Conservation (phyloP, 1,284 basidiomycete species). For the Leucoagaricus sp. region DNA sequence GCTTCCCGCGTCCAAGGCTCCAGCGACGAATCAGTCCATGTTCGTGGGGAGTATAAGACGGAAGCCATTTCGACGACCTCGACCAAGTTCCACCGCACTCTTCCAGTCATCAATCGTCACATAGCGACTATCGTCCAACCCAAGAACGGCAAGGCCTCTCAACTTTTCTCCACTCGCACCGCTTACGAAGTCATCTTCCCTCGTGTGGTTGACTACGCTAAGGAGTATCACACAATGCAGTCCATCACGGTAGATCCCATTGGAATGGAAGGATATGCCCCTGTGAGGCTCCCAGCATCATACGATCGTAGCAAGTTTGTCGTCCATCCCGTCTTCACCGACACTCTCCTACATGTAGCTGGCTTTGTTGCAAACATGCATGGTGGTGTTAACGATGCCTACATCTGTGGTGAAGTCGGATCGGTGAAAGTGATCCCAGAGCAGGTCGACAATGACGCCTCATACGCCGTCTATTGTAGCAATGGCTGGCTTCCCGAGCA, state of each 20-base stretch:
- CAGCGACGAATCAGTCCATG: conserved; percentile 43
- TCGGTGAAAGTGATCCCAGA: conserved; percentile 46
- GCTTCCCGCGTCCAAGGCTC: conserved; percentile 33
- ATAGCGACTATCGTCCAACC: conserved; percentile 32
- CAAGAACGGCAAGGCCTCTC: conserved; percentile 27
- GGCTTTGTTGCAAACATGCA: conserved; percentile 69
- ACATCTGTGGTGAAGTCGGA: conserved; percentile 61
- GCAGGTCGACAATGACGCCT: conserved; percentile 38
- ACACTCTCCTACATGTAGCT: conserved; percentile 66
- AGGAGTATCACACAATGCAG: conserved; percentile 57
- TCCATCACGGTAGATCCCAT: conserved; percentile 49
- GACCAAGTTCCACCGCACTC: conserved; percentile 40
- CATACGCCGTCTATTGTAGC: conserved; percentile 55
- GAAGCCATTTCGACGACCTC: conserved; percentile 31
- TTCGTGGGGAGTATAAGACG: conserved; percentile 46
- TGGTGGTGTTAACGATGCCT: conserved; percentile 50
- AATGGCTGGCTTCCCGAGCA: conserved; percentile 44
- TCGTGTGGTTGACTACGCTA: conserved; percentile 64
- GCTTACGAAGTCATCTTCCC: conserved; percentile 68
- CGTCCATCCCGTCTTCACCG: conserved; percentile 60
- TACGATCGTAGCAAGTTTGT: conserved; percentile 37
- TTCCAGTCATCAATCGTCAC: conserved; percentile 37
- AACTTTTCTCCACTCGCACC: conserved; percentile 57
- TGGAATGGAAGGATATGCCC: conserved; percentile 56
- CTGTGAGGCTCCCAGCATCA: conserved; percentile 41